Evolutionary conservation across 2,329 filamentous ascomycete species (phyloP).

Genomic region (Fusarium nelsonii): DNA sequence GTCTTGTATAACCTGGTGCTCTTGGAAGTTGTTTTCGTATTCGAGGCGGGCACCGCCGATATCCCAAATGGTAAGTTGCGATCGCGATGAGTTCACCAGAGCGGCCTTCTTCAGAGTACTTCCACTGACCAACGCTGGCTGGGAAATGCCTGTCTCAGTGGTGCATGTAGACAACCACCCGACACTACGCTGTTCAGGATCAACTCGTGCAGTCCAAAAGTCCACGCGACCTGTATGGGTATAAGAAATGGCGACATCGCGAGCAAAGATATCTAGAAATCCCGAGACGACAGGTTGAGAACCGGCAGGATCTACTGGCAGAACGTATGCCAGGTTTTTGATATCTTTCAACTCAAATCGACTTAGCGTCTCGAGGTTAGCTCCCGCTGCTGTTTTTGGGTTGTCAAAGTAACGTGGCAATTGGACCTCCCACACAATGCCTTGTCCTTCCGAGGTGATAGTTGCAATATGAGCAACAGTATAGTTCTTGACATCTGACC

Average conservation of each 20-base stretch:
- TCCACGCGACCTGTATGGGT: conserved; percentile 79
- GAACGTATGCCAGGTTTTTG: conserved; percentile 72
- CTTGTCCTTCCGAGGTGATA: conserved; percentile 81
- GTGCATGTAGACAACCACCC: conserved; percentile 87
- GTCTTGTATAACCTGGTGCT: conserved; percentile 81
- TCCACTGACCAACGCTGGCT: conserved; percentile 83
- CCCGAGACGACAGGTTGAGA: conserved; percentile 77
- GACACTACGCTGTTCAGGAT: conserved; percentile 68
- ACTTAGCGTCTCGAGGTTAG: conserved; percentile 73
- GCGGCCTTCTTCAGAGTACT: conserved; percentile 90
- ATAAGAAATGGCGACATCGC: conserved; percentile 88
- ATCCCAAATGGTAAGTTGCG: conserved; percentile 90
- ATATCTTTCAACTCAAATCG: conserved; percentile 74
- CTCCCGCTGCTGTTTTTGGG: conserved; percentile 40
- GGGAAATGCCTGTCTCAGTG: conserved; percentile 80
- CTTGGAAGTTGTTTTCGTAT: conserved; percentile 79
- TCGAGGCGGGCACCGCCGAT: conserved; percentile 84
- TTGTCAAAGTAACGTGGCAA: conserved; percentile 64
- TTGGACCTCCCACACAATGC: conserved; percentile 83
- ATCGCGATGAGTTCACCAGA: conserved; percentile 79
- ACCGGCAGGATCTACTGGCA: conserved; percentile 89
- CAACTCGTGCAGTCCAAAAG: conserved; percentile 86
- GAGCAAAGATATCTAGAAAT: conserved; percentile 87
- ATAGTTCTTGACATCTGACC: conserved; percentile 67
- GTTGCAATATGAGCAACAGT: conserved; percentile 80